Evolutionary conservation across 2,329 filamentous ascomycete species (phyloP), one percentile per base, ranked within the genome.

Genomic region (Paracorniculantispora psalliotae): DNA sequence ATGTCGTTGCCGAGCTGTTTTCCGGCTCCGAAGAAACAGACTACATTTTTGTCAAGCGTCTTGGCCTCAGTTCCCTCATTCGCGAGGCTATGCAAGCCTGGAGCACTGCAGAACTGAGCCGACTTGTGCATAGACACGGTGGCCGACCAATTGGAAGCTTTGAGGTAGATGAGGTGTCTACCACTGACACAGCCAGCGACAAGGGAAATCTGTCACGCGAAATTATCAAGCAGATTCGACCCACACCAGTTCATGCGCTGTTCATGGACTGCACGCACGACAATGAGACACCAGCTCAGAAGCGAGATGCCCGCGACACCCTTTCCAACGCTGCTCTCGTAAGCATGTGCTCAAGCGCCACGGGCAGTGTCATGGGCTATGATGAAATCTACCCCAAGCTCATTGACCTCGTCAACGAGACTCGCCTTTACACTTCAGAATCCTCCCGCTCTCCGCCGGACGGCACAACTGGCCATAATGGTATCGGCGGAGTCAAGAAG

Each of bases 231-330:
- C 88, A 82, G 62, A 92, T 99, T 72, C 90, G 91, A 64, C 87
- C 89, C n/a, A 90, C 86, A 3, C 91, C 92, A 4, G 89, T 97
- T 0, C 92, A 96, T 64, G 94, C 93, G 1, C 78, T 99, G 1
- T 97, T 99, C 74, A 97, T 97, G 92, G 96, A 99, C 71, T 99
- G 96, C 73, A 99, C 96, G 0, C 94, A 99, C 72, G 94, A 99
- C 75, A 99, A 99, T 67, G 93, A 99, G 75, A 89, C 91, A 2
- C 94, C 94, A 0, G 91, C 93, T 1, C 93, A 99, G 73, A 97
- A 97, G 74, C 84, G 96, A 43, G 92, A 97, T 71, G 92, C 92
- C 54, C 85, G 92, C 61, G 96, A 99, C 70, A 97, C 94, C 0
- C 80, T 99, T 10, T 90, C 96, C 8, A 97, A 96, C 68, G 92